Conservation (phyloP, 2,329 filamentous ascomycete genomes). For the Pyrenochaeta sp. region DNA sequence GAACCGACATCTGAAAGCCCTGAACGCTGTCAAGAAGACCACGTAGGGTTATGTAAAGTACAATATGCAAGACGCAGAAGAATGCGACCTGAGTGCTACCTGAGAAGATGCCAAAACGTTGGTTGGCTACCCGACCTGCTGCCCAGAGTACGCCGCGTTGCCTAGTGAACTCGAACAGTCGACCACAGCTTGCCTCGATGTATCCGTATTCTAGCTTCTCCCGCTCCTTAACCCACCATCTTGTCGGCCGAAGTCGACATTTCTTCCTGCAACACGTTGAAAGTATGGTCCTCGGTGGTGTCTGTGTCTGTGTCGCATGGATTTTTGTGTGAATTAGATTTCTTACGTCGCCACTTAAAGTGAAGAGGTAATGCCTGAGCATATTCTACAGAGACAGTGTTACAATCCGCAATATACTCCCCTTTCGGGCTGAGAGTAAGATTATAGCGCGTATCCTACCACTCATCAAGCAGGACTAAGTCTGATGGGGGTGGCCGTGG, state of each 20-base stretch:
- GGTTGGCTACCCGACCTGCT: not conserved
- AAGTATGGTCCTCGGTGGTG: not conserved
- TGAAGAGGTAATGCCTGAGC: too few species aligned
- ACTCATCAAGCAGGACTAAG: too few species aligned
- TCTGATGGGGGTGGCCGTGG: not conserved
- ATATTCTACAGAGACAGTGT: too few species aligned
- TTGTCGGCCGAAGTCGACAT: not conserved
- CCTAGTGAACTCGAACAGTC: not conserved
- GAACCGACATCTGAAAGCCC: not conserved
- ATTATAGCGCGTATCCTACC: too few species aligned
- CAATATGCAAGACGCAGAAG: slow-evolving; percentile 27
- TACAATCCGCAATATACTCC: too few species aligned
- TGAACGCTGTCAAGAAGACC: not conserved
- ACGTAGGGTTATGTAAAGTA: slow-evolving; percentile 34
- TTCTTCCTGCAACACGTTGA: not conserved
- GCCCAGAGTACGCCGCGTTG: not conserved
- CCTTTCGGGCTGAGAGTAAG: too few species aligned
- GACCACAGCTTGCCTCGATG: not conserved
- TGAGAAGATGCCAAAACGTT: not conserved
- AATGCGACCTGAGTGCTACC: not conserved
- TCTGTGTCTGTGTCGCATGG: not conserved
- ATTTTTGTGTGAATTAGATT: not conserved
- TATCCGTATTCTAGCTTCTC: not conserved
- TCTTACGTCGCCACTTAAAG: too few species aligned
- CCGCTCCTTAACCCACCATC: not conserved